These are phyloP conservation scores for Hericium coralloides DNA, from an alignment of 768 basidiomycete genomes.

Conservation along the genomic window DNA sequence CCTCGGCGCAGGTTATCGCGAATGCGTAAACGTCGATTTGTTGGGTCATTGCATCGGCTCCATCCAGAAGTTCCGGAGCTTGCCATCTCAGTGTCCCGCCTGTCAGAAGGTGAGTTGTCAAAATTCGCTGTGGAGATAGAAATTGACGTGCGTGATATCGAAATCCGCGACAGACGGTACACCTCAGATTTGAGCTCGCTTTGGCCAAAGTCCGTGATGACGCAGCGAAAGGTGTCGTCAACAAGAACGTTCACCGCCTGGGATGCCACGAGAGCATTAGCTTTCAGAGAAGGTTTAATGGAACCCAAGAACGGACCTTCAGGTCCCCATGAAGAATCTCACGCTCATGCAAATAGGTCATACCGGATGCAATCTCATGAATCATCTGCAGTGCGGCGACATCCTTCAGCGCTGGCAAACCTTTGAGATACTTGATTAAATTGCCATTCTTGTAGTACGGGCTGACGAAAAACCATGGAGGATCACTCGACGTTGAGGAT, in stretches of 20 bases:
- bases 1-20: slow-evolving; percentile 55
- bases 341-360: slow-evolving; percentile 67
- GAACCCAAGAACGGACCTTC: slow-evolving; percentile 39
- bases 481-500: slow-evolving; percentile 57
- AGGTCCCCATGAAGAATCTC: slow-evolving; percentile 75
- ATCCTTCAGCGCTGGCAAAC: slow-evolving; percentile 20
- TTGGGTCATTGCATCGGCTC: slow-evolving; percentile 32
- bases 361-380: slow-evolving; percentile 68
- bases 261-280: not conserved
- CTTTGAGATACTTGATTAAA: slow-evolving; percentile 48
- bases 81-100: slow-evolving; percentile 58
- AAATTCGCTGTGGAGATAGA: not conserved
- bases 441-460: slow-evolving; percentile 55
- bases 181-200: slow-evolving; percentile 72
- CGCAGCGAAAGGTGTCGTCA: slow-evolving; percentile 52
- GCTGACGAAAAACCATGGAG: slow-evolving; percentile 58
- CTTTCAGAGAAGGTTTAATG: not conserved
- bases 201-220: slow-evolving; percentile 80
- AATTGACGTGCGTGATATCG: slow-evolving; percentile 26
- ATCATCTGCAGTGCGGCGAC: slow-evolving; percentile 51
- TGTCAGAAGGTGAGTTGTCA: slow-evolving; percentile 17
- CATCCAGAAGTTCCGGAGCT: slow-evolving; percentile 57
- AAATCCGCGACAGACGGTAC: slow-evolving; percentile 45
- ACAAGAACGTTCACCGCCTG: slow-evolving; percentile 73
- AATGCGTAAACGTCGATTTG: slow-evolving; percentile 64